phyloP scores from a whole-genome alignment of 257 asterid species.

The Solanum ossicruentum region DNA sequence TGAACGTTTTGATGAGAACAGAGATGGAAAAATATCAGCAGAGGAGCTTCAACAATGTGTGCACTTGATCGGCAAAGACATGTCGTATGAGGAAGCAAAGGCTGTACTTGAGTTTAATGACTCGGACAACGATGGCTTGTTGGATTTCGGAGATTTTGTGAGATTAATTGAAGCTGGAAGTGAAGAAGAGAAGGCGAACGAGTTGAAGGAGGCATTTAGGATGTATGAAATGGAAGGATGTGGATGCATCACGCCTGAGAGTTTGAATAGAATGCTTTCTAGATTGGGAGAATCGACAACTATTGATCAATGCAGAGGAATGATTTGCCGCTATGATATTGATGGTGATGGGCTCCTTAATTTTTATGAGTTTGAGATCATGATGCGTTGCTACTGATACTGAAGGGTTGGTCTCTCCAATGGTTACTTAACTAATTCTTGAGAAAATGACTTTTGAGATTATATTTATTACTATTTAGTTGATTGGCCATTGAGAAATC shows the following conservation, averaged over 20 bases:
- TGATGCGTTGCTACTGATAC: constrained; percentile 29
- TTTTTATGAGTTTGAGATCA: constrained; percentile 52
- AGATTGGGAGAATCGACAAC: constrained; percentile 44
- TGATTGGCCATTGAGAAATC: neutral
- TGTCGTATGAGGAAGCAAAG: constrained; percentile 31
- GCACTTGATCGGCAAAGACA: neutral
- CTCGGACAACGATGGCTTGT: constrained; percentile 40
- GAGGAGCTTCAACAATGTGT: constrained; percentile 16
- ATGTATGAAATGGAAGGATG: constrained; percentile 47
- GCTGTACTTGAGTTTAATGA: constrained; percentile 27
- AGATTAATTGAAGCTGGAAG: constrained; percentile 34
- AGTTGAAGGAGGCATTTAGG: constrained; percentile 40
- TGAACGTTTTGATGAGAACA: constrained; percentile 15
- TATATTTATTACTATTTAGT: no score
- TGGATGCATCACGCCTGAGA: constrained; percentile 43
- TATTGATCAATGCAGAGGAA: constrained; percentile 30
- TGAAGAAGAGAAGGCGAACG: constrained; percentile 38
- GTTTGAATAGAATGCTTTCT: constrained; percentile 49
- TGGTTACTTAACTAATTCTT: neutral
- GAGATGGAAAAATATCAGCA: constrained; percentile 24
- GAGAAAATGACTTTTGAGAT: no score
- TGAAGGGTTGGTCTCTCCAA: neutral
- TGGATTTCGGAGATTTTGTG: constrained; percentile 45
- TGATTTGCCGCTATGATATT: constrained; percentile 49
- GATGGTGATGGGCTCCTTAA: constrained; percentile 52